Evolutionary conservation across 139 green algal genomes (phyloP), one percentile per base, ranked within the genome.

Genomic region (Chlamydomonas sp.): DNA sequence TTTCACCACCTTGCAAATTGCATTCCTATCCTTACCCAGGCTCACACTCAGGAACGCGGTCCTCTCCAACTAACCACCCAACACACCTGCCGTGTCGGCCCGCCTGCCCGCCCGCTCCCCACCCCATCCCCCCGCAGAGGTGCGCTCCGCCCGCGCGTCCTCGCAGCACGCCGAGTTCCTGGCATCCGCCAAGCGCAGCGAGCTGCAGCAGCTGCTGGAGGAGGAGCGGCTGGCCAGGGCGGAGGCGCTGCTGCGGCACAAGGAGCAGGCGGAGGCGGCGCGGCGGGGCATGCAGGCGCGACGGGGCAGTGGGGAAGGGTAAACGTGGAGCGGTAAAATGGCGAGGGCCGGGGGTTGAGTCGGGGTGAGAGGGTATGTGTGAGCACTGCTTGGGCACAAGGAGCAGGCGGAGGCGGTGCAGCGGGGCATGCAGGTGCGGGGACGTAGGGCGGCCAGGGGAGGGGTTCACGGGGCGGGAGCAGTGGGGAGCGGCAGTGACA

Each of bases 201-300:
- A 92, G 83, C 79, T 93, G 63, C 62, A 90, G 17, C 15, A 61
- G 74, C 63, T 83, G 80, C 85, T 94, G 86, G 90, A 92, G 75
- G 80, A 93, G 58, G 82, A 88, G 74, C 87, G 85, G 16, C 82
- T 91, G 59, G 74, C 61, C 12, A 49, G 76, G 20, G 78, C 86
- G 16, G 88, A 92, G 76, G 87, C 86, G 74, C 78, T 93, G 78
- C 75, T 93, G 77, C 79, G 84, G 73, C 84, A 91, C 57, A 61
- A 72, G 64, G 93, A 95, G 81, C 74, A 94, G 77, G 75, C 73
- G 59, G 92, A 91, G 58, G 76, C 67, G 17, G 60, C 57, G 58
- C 73, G 90, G 60, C 63, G 93, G 16, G 77, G 63, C 10, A 80
- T 94, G 86, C 85, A 95, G 90, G 92, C 94, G 66, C 17, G 86